Evolutionary conservation across 2,329 filamentous ascomycete species (phyloP).

Genomic region (Hypoxylon sp.): DNA sequence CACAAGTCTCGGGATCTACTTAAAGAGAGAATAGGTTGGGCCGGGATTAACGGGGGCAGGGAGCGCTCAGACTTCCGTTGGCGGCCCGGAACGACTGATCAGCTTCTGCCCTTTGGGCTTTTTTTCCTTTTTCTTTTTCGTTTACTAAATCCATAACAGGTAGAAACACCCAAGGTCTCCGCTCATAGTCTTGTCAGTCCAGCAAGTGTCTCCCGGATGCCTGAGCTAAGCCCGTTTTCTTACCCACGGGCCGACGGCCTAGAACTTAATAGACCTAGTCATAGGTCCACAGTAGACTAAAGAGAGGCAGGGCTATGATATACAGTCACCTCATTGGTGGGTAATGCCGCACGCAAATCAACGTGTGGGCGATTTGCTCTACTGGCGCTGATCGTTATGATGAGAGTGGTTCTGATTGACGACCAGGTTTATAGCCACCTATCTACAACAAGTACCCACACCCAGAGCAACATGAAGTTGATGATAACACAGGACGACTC

Average conservation of each 20-base stretch:
- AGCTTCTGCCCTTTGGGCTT: constrained; percentile 5
- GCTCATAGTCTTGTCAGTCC: constrained; percentile 9
- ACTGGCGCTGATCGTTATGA: constrained; percentile 28
- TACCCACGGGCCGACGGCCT: constrained; percentile 27
- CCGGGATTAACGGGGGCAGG: constrained; percentile 11
- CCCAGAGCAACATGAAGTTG: constrained; percentile 18
- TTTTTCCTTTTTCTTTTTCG: not conserved
- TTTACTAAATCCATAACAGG: constrained; percentile 1
- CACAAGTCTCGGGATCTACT: constrained; percentile 1
- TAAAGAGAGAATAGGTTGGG: constrained; percentile 11
- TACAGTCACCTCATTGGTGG: constrained; percentile 16
- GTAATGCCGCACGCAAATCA: constrained; percentile 13
- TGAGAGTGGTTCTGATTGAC: constrained; percentile 21
- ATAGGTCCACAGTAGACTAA: constrained; percentile 14
- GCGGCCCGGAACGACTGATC: constrained; percentile 21
- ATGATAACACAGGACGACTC: constrained; percentile 7
- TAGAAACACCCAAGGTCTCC: not conserved
- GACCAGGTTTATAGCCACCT: constrained; percentile 3
- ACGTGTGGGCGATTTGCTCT: constrained; percentile 1
- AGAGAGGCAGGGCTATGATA: not conserved
- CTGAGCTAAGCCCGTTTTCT: constrained; percentile 13
- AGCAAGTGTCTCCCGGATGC: not conserved
- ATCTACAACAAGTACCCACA: constrained; percentile 17
- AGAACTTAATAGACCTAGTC: constrained; percentile 29
- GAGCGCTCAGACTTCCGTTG: constrained; percentile 30